Evolutionary conservation across 176 grass and related monocot species (phyloP).

Genomic region (Triticum urartu): DNA sequence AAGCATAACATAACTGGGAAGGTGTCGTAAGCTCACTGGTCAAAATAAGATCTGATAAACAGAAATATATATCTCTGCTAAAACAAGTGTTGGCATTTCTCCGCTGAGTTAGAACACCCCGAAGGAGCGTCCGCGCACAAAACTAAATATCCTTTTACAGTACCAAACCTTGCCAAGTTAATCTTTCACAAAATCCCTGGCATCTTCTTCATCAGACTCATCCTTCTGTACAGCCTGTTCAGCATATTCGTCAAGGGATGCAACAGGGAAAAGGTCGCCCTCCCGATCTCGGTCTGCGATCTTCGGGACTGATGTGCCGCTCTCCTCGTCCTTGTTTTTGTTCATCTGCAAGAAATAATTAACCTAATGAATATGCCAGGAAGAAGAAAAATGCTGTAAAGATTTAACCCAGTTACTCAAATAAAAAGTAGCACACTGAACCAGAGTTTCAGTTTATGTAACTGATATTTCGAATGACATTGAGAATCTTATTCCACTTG

Average conservation of each 20-base stretch:
- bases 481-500: background rate
- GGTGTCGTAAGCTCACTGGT: background rate
- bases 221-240: slow-evolving; percentile 51
- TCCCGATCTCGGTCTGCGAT: slow-evolving; percentile 73
- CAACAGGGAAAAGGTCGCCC: slow-evolving; percentile 62
- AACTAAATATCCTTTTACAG: background rate
- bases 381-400: background rate
- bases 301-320: slow-evolving; percentile 47
- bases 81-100: background rate
- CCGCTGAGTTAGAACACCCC: background rate
- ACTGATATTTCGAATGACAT: background rate
- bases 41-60: background rate
- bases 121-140: background rate
- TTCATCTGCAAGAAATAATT: slow-evolving; percentile 60
- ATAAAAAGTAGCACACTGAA: background rate
- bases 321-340: slow-evolving; percentile 51
- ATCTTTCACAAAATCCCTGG: slow-evolving; percentile 48
- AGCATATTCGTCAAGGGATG: slow-evolving; percentile 64
- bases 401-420: background rate
- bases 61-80: background rate
- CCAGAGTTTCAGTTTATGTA: background rate
- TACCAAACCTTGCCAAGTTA: background rate
- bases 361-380: background rate
- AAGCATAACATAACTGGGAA: background rate
- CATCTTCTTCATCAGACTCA: slow-evolving; percentile 33